These are phyloP conservation scores for Diospyros lotus DNA, from an alignment of 148 eudicot species.

Conservation along the genomic window DNA sequence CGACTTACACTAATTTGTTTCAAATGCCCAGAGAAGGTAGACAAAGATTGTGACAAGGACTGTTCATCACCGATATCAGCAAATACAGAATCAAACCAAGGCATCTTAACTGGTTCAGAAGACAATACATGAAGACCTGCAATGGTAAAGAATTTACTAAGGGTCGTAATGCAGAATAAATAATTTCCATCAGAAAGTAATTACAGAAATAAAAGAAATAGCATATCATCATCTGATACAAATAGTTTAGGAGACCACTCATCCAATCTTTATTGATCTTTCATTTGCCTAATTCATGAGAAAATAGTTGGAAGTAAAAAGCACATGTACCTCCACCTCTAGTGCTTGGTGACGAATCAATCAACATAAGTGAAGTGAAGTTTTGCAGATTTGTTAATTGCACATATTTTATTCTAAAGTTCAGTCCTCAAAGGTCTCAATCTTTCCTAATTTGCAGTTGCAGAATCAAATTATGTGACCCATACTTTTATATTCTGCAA, in stretches of 20 bases:
- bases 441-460: background rate
- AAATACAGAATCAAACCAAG: constrained; percentile 89
- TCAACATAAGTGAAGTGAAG: background rate
- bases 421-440: background rate
- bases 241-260: constrained; percentile 3
- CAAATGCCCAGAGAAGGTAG: constrained; percentile 98
- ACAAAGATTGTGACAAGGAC: constrained; percentile 87
- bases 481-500: background rate
- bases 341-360: background rate
- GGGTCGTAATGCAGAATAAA: background rate
- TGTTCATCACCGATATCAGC: constrained; percentile 99
- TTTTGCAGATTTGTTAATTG: background rate
- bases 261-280: background rate
- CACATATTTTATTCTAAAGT: background rate
- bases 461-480: background rate
- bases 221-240: constrained; percentile 1
- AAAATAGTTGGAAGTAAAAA: constrained; percentile 3
- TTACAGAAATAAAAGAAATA: background rate
- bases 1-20: constrained; percentile 87
- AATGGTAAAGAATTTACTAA: constrained; percentile 4
- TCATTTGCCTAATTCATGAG: background rate
- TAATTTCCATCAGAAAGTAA: background rate
- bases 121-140: constrained; percentile 84
- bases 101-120: constrained; percentile 73
- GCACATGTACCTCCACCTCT: background rate